These are phyloP conservation scores for Sporothrix schenckii DNA, from an alignment of 2,329 filamentous ascomycete species.

Conservation along the genomic window DNA sequence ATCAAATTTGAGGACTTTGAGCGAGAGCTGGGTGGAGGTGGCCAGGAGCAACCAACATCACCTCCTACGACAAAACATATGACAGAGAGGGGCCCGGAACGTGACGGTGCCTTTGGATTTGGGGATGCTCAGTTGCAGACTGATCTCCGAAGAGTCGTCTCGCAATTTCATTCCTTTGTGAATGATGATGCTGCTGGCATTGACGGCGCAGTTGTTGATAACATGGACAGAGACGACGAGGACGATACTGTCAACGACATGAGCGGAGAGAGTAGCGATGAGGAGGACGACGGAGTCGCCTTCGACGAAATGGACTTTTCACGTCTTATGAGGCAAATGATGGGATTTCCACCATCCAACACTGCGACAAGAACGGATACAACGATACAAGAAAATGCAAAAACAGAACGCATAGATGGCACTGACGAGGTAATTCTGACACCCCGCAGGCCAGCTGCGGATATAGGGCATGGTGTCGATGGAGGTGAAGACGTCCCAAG, in stretches of 20 bases:
- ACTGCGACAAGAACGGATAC: background rate
- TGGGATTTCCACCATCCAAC: slow-evolving; percentile 60
- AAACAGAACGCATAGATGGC: background rate
- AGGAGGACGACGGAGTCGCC: slow-evolving; percentile 73
- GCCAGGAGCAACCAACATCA: background rate
- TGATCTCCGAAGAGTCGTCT: slow-evolving; percentile 87
- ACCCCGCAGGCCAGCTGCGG: slow-evolving; percentile 29
- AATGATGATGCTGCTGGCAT: slow-evolving; percentile 80
- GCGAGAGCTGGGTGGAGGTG: slow-evolving; percentile 66
- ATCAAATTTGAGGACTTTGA: slow-evolving; percentile 92
- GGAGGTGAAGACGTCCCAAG: slow-evolving; percentile 60
- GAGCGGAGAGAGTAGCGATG: slow-evolving; percentile 55
- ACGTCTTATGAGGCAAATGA: slow-evolving; percentile 89
- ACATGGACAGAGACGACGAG: slow-evolving; percentile 69
- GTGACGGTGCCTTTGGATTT: slow-evolving; percentile 49
- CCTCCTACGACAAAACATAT: background rate
- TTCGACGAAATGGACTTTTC: slow-evolving; percentile 86
- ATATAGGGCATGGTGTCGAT: slow-evolving; percentile 38
- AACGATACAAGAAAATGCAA: background rate
- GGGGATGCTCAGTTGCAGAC: slow-evolving; percentile 69
- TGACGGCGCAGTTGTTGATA: slow-evolving; percentile 74
- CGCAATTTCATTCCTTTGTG: slow-evolving; percentile 88
- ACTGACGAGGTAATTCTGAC: background rate
- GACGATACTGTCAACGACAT: slow-evolving; percentile 52
- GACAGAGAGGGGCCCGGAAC: background rate